Base-by-base conservation (phyloP, 495 filamentous ascomycete species). In the Daldinia vernicosa region DNA sequence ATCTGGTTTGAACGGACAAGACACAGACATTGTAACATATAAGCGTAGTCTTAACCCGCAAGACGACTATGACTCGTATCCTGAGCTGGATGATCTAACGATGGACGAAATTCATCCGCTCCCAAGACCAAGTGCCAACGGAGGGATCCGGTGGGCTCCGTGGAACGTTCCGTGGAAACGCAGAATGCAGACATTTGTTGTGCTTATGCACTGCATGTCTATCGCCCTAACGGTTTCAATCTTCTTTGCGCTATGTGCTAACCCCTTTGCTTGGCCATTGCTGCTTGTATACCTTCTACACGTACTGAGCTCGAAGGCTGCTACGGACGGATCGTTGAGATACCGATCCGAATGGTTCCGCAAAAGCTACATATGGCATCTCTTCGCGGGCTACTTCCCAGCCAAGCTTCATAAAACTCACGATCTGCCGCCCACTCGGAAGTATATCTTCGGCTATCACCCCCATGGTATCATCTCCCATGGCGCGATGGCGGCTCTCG, bases 371-470 rank as follows among this genome's bases (percentile, higher is more conserved):
- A 79, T 94, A 35, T 99, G 95, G 95, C 90, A 87, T 22, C 85
- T 96, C 56, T 98, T 97, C 77, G 93, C 92, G 45, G 91, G 88
- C 17, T 99, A 98, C 83, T 99, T 95, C 80, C 95, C 95, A 1
- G 91, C 93, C 12, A 85, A 86, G 32, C 87, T 99, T 32, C 94
- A 98, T 79, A 91, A 95, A 63, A 93, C 92, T 39, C 84, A 90
- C 70, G 80, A 91, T 55, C 88, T 99, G 2, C 87, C 92, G 14
- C 85, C 93, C 0, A 92, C 90, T 2, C 86, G 93, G 63, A 98
- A 98, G 80, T 99, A 98, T 81, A 95, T 99, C 71, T 97, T 99
- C 76, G 95, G 96, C 45, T 98, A 98, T 78, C 95, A 98, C 75
- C 95, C 95, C 0, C 95, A 98, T 77, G 95, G 95, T 43, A 98